These are phyloP conservation scores for Cutaneotrichosporon mucoides DNA, from an alignment of 1,284 basidiomycete species.

Conservation along the genomic window DNA sequence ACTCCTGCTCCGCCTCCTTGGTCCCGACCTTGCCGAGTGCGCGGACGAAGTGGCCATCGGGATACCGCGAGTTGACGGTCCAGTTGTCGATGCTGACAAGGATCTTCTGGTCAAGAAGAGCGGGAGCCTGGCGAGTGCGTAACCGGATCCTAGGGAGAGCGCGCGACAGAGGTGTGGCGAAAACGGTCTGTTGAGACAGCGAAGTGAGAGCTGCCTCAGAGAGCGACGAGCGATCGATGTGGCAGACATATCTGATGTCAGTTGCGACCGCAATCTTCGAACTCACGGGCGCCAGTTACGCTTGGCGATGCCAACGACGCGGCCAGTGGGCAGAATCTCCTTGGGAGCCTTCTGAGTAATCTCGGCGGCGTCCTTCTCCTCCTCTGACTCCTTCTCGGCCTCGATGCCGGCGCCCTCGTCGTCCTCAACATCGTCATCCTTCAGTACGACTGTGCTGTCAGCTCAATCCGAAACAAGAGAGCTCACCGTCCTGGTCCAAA, in stretches of 20 bases:
- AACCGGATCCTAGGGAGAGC: slow-evolving; percentile 90
- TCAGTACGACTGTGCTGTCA: slow-evolving; percentile 62
- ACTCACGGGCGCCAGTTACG: slow-evolving; percentile 89
- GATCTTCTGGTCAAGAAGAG: slow-evolving; percentile 88
- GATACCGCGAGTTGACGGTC: slow-evolving; percentile 82
- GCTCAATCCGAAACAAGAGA: background rate
- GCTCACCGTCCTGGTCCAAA: slow-evolving; percentile 79
- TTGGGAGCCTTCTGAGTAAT: slow-evolving; percentile 48
- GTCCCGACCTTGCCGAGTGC: slow-evolving; percentile 86
- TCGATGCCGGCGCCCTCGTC: slow-evolving; percentile 68
- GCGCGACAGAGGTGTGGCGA: slow-evolving; percentile 89
- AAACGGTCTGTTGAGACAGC: slow-evolving; percentile 83
- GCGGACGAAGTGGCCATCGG: slow-evolving; percentile 95
- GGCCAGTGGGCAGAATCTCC: slow-evolving; percentile 73
- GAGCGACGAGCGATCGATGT: slow-evolving; percentile 85
- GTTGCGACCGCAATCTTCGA: no score
- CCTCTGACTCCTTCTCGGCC: slow-evolving; percentile 38
- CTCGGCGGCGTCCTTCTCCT: slow-evolving; percentile 42
- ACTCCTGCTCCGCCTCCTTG: slow-evolving; percentile 96
- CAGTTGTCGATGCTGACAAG: slow-evolving; percentile 92
- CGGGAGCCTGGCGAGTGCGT: slow-evolving; percentile 87
- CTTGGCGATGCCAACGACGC: slow-evolving; percentile 86
- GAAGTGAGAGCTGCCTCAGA: slow-evolving; percentile 73
- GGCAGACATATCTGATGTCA: slow-evolving; percentile 78
- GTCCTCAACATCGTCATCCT: slow-evolving; percentile 89